Conservation (phyloP, 2,329 filamentous ascomycete species). For the Penicillium polonicum region DNA sequence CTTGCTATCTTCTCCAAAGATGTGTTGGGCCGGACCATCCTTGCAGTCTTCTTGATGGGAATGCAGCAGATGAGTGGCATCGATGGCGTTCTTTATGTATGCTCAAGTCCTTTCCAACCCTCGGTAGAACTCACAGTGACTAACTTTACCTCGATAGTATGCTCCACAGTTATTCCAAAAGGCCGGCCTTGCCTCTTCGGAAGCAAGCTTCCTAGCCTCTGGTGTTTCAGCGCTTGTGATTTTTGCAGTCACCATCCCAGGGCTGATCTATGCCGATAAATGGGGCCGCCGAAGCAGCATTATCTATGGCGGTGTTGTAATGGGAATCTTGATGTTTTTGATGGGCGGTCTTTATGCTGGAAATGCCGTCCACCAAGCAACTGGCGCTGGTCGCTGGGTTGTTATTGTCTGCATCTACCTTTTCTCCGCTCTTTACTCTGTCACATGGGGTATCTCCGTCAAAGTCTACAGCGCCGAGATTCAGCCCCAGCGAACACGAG, state of each 20-base stretch:
- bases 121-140: background rate
- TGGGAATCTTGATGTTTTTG: constrained; percentile 44
- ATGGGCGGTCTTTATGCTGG: constrained; percentile 37
- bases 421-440: constrained; percentile 28
- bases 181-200: constrained; percentile 56
- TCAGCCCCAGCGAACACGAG: constrained; percentile 55
- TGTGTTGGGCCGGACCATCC: constrained; percentile 49
- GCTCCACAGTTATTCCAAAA: constrained; percentile 61
- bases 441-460: constrained; percentile 55
- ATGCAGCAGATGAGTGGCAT: constrained; percentile 63
- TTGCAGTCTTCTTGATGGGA: constrained; percentile 58
- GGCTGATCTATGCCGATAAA: constrained; percentile 55
- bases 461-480: constrained; percentile 61
- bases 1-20: constrained; percentile 40
- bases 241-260: constrained; percentile 57
- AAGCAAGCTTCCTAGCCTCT: constrained; percentile 60
- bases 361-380: constrained; percentile 28
- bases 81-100: constrained; percentile 61
- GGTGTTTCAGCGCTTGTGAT: constrained; percentile 61
- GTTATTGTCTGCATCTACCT: constrained; percentile 28
- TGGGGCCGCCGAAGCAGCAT: constrained; percentile 58
- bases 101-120: background rate
- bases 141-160: constrained; percentile 44
- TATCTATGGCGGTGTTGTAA: constrained; percentile 53
- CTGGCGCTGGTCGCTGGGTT: constrained; percentile 32